Evolutionary conservation across 1,284 basidiomycete species (phyloP).

Genomic region (Leccinum solheimii): DNA sequence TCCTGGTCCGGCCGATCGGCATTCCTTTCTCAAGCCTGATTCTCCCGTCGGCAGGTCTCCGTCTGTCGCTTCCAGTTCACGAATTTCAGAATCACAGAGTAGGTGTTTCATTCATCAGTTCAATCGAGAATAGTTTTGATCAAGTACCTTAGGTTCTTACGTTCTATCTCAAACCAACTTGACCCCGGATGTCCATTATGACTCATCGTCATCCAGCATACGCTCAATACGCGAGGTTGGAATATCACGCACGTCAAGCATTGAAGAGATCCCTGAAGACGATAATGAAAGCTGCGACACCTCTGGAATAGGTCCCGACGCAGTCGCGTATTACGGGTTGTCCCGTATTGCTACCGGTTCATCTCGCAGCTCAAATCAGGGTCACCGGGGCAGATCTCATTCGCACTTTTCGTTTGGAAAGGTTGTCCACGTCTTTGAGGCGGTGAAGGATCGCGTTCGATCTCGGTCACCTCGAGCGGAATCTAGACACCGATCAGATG

Average conservation of each 20-base stretch:
- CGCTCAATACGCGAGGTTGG: conserved; percentile 17
- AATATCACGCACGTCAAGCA: conserved; percentile 39
- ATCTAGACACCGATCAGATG: conserved; percentile 14
- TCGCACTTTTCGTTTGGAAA: conserved; percentile 42
- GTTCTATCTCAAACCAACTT: not conserved
- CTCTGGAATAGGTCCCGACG: not conserved
- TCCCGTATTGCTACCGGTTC: conserved; percentile 22
- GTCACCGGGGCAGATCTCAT: conserved; percentile 34
- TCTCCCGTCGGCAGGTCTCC: conserved; percentile 8
- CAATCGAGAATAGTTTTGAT: conserved; percentile 1
- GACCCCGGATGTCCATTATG: conserved; percentile 4
- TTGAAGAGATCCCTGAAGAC: conserved; percentile 40
- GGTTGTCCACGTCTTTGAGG: conserved; percentile 40
- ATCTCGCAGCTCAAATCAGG: conserved; percentile 12
- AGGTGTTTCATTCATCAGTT: not conserved
- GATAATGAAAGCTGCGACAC: not conserved
- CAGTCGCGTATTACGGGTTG: conserved; percentile 18
- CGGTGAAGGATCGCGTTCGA: conserved; percentile 42
- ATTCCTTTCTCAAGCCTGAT: conserved; percentile 1
- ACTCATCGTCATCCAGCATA: conserved; percentile 27
- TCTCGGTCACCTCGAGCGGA: conserved; percentile 39
- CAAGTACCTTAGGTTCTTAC: conserved; percentile 14
- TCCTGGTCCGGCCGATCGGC: not conserved
- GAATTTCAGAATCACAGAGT: conserved; percentile 15
- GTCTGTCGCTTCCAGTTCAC: conserved; percentile 14